Evolutionary conservation across 2,329 filamentous ascomycete species (phyloP), one percentile per base, ranked within the genome.

Genomic region (Trichoderma atrobrunneum): DNA sequence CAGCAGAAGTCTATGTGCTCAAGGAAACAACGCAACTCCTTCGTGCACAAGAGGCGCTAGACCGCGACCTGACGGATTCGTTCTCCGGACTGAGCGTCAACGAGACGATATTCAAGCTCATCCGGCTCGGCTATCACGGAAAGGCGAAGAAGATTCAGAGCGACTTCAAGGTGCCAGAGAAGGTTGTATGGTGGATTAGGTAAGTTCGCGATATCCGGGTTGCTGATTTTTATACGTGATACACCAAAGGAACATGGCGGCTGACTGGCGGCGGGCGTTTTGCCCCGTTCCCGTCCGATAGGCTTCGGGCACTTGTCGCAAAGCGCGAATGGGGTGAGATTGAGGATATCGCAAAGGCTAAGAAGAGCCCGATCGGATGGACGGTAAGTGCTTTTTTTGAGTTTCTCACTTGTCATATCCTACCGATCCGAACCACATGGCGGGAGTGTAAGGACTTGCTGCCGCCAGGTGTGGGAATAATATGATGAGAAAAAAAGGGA

Each of bases 281-380:
- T 62, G 26, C 54, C 43, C 67, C 67, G 26, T 62, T 62, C 30
- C 43, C 72, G 72, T 34, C 32, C 71, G 72, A 71, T 72, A 91
- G 94, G 74, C 86, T 99, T 32, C 90, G 95, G 76, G 96, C 95
- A 0, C 87, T 98, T 65, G 94, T 99, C 3, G 92, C 93, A 18
- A 94, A 94, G 80, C 88, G 96, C 70, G 93, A 97, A 79, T 99
- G 95, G 94, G 90, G 89, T 66, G 95, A 98, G 80, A 88, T 99
- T 72, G 95, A 98, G 80, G 95, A 98, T 76, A 88, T 94, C 76
- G 88, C 89, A 43, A 92, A 91, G 79, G 88, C 87, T 78, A 89
- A 93, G 78, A 97, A 95, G 81, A 96, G 92, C 72, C 93, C 95
- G 0, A 98, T 99, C 79, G 95, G 95, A 12, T 99, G 96, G 96